Conservation (phyloP, 2,329 filamentous ascomycete genomes). For the Thelonectria blattea region DNA sequence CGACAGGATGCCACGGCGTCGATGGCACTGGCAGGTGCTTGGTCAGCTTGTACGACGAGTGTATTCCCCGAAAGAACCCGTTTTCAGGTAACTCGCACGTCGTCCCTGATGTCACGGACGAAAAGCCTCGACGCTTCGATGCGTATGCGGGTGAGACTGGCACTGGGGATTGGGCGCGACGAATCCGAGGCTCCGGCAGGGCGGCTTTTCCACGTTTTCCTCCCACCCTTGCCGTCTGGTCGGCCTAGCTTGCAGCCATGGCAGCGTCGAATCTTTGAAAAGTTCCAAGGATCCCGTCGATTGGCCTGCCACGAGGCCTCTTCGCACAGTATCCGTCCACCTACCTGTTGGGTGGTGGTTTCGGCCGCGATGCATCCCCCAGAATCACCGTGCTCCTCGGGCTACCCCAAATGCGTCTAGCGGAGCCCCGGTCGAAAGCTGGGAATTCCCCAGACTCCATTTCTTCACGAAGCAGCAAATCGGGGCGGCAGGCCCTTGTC, state of each 20-base stretch:
- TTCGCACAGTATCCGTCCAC: conserved; percentile 37
- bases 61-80: conserved; percentile 7
- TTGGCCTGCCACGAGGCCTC: conserved; percentile 20
- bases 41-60: conserved; percentile 5
- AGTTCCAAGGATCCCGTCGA: conserved; percentile 21
- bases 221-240: conserved; percentile 28
- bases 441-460: conserved; percentile 29
- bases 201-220: conserved; percentile 37
- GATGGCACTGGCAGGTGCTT: conserved; percentile 15
- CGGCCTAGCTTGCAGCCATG: conserved; percentile 32
- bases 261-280: conserved; percentile 21
- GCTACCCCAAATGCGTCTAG: conserved; percentile 38
- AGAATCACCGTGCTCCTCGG: conserved; percentile 32
- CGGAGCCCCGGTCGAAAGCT: conserved; percentile 28
- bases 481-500: conserved; percentile 30
- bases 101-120: conserved; percentile 6
- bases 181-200: conserved; percentile 21
- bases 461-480: conserved; percentile 24
- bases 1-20: background rate
- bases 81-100: background rate
- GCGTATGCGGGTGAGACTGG: conserved; percentile 16
- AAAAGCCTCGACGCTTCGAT: conserved; percentile 11
- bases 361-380: conserved; percentile 20
- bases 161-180: conserved; percentile 8
- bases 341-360: conserved; percentile 12